These are phyloP conservation scores for Aspergillus pseudonomiae DNA, from an alignment of 2,329 filamentous ascomycete genomes.

Conservation along the genomic window DNA sequence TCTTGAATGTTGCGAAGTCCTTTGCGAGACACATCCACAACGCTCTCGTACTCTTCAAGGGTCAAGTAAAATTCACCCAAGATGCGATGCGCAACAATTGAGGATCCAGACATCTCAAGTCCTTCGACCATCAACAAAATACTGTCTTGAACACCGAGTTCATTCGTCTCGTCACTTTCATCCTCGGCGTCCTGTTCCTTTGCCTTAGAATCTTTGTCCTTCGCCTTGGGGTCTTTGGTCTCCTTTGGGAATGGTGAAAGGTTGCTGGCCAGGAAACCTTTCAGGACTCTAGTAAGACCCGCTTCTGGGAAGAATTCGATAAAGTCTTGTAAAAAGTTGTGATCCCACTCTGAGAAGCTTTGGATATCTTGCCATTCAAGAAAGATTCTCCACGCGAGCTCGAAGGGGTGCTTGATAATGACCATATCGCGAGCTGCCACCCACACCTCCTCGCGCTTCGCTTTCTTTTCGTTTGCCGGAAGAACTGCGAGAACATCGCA, in stretches of 20 bases:
- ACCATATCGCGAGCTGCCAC: slow-evolving; percentile 90
- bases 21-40: slow-evolving; percentile 77
- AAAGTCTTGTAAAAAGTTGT: slow-evolving; percentile 76
- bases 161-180: slow-evolving; percentile 47
- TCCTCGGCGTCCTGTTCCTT: slow-evolving; percentile 19
- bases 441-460: slow-evolving; percentile 72
- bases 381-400: slow-evolving; percentile 86
- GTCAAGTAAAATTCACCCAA: slow-evolving; percentile 82
- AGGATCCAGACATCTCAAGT: slow-evolving; percentile 64
- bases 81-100: slow-evolving; percentile 79
- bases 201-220: slow-evolving; percentile 24
- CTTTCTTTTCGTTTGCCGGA: slow-evolving; percentile 66
- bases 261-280: slow-evolving; percentile 78
- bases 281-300: slow-evolving; percentile 79
- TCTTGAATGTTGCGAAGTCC: slow-evolving; percentile 64
- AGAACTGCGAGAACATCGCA: slow-evolving; percentile 76
- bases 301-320: slow-evolving; percentile 80
- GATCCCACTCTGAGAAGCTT: slow-evolving; percentile 75
- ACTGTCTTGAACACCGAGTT: slow-evolving; percentile 76
- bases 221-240: slow-evolving; percentile 36
- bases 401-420: slow-evolving; percentile 88
- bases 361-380: slow-evolving; percentile 86
- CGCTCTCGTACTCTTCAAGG: slow-evolving; percentile 81
- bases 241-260: slow-evolving; percentile 75
- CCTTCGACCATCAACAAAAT: slow-evolving; percentile 79